Conservation (phyloP, 140 eudicot genomes). For the Oenanthe javanica region DNA sequence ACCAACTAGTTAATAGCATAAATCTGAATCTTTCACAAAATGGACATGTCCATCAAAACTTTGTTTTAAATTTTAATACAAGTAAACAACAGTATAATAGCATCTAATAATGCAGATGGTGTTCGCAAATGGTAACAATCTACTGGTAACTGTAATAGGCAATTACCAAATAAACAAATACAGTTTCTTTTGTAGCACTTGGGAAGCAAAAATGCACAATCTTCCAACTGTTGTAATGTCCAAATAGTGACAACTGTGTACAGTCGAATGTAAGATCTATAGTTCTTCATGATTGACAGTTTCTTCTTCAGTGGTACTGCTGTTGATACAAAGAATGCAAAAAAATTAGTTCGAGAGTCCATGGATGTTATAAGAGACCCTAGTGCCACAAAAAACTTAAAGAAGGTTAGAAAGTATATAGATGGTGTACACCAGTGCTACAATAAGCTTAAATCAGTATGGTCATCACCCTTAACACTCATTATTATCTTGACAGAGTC, state of each 20-base stretch:
- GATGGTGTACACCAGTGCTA: too few relatives aligned
- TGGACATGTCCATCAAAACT: not conserved
- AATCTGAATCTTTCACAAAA: not conserved
- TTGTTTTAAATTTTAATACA: not conserved
- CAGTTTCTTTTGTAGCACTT: not conserved
- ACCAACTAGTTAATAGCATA: not conserved
- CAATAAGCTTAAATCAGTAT: not conserved
- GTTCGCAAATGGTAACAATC: not conserved
- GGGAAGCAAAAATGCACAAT: not conserved
- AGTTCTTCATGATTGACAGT: constrained; percentile 10
- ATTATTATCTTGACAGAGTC: not conserved
- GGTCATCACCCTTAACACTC: not conserved
- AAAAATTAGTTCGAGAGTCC: not conserved
- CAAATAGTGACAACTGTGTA: not conserved
- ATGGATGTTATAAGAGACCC: not conserved
- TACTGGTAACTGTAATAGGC: not conserved
- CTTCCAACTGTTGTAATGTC: not conserved
- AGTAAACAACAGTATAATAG: not conserved
- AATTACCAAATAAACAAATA: not conserved
- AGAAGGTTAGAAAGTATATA: not conserved
- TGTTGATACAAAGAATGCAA: not conserved
- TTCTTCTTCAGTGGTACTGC: constrained; percentile 25
- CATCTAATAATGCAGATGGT: not conserved
- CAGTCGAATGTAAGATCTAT: constrained; percentile 2
- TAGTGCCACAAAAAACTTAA: not conserved